Percentiles rank a stretch among this genome's conserved stretches.
phyloP scores from a whole-genome alignment of 1,139 yeast species.

The Geotrichum reessii region DNA sequence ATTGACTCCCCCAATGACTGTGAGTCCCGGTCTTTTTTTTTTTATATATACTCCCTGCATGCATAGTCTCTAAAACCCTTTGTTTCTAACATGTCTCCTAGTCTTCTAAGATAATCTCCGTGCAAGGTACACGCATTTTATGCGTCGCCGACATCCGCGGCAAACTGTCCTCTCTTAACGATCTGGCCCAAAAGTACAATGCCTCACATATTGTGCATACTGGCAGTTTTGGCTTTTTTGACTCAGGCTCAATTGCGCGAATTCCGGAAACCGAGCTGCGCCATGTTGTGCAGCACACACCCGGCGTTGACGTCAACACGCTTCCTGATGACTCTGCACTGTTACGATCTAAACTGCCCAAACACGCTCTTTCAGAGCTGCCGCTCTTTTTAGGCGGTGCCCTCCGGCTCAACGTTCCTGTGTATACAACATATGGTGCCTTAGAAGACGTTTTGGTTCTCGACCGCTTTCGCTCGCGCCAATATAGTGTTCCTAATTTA shows the following conservation, averaged over 20 bases:
- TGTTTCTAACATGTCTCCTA: neutral
- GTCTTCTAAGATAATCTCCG: slow-evolving; percentile 9
- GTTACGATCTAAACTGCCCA: slow-evolving; percentile 39
- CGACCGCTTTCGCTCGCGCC: slow-evolving; percentile 53
- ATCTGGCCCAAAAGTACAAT: slow-evolving; percentile 41
- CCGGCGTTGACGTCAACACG: slow-evolving; percentile 46
- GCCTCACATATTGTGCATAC: slow-evolving; percentile 61
- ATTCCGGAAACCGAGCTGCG: slow-evolving; percentile 43
- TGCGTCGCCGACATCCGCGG: slow-evolving; percentile 55
- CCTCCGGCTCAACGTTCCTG: slow-evolving; percentile 51
- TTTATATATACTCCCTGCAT: neutral
- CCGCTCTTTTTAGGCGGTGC: slow-evolving; percentile 48
- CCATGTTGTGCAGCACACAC: slow-evolving; percentile 66
- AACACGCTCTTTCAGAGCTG: slow-evolving; percentile 49
- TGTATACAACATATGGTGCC: slow-evolving; percentile 71
- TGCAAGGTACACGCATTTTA: slow-evolving; percentile 40
- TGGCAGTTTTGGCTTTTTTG: slow-evolving; percentile 77
- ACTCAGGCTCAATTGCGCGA: slow-evolving; percentile 49
- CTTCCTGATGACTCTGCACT: slow-evolving; percentile 38
- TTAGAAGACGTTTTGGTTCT: slow-evolving; percentile 67
- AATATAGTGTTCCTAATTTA: slow-evolving; percentile 51
- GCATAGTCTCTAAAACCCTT: too few relatives aligned
- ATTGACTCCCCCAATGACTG: neutral
- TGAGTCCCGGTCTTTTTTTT: neutral
- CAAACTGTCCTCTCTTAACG: slow-evolving; percentile 44